Evolutionary conservation across 345 rosid genomes (phyloP).

Genomic region (Atalantia buxifolia): DNA sequence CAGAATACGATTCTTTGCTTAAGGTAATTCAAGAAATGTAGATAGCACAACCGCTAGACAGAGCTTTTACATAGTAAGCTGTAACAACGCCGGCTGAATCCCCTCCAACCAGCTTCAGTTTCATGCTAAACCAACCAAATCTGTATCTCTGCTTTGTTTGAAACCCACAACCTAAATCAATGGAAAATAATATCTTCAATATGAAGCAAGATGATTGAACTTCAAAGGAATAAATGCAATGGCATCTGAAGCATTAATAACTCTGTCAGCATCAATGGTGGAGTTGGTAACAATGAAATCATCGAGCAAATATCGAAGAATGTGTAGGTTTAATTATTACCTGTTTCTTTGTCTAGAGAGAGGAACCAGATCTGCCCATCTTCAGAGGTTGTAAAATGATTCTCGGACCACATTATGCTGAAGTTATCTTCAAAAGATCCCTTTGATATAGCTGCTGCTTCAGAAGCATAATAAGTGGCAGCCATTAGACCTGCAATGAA

Average conservation of each 20-base stretch:
- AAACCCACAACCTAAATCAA: constrained; percentile 77
- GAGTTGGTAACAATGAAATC: neutral
- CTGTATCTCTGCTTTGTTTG: constrained; percentile 89
- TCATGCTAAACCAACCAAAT: constrained; percentile 99
- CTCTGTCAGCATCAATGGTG: neutral
- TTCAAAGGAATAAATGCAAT: neutral
- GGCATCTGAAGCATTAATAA: neutral
- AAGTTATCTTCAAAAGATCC: constrained; percentile 80
- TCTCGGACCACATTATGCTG: constrained; percentile 89
- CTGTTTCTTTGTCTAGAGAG: constrained; percentile 87
- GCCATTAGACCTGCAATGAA: constrained; percentile 35
- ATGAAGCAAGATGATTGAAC: neutral
- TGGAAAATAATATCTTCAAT: neutral
- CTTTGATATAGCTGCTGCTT: constrained; percentile 43
- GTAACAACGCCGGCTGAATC: constrained; percentile 99
- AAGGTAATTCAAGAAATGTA: neutral
- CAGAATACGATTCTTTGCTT: neutral
- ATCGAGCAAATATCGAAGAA: neutral
- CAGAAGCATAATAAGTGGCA: constrained; percentile 12
- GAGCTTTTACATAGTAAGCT: constrained; percentile 71
- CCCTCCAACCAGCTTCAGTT: constrained; percentile 86
- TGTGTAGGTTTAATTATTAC: constrained; percentile 24
- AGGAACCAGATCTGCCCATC: constrained; percentile 98
- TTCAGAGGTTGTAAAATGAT: constrained; percentile 86
- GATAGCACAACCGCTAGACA: neutral